phyloP scores from a whole-genome alignment of 805 yeast genomes.

The Candida andamanensis region DNA sequence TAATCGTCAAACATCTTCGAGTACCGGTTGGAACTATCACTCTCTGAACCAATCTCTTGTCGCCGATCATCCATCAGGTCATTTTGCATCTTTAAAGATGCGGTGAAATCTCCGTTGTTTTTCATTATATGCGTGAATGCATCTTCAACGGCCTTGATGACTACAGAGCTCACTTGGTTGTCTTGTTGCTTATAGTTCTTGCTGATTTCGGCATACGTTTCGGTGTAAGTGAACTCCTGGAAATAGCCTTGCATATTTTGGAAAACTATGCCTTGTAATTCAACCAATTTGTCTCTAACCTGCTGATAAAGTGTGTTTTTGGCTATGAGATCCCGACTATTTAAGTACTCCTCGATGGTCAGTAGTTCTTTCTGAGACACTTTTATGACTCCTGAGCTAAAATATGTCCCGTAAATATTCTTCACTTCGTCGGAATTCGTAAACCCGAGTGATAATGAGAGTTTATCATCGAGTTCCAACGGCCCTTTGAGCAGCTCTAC shows the following conservation, averaged over 20 bases:
- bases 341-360: slow-evolving; percentile 25
- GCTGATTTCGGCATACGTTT: slow-evolving; percentile 4
- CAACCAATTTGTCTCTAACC: slow-evolving; percentile 58
- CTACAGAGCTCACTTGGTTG: slow-evolving; percentile 20
- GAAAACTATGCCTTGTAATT: slow-evolving; percentile 51
- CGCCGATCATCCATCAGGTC: slow-evolving; percentile 8
- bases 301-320: slow-evolving; percentile 32
- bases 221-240: slow-evolving; percentile 6
- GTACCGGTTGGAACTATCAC: slow-evolving; percentile 10
- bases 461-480: slow-evolving; percentile 38
- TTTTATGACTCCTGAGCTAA: neutral
- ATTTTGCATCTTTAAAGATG: neutral
- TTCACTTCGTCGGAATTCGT: slow-evolving; percentile 50
- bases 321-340: slow-evolving; percentile 10
- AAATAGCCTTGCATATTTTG: slow-evolving; percentile 42
- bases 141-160: slow-evolving; percentile 59
- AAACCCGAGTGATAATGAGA: slow-evolving; percentile 37
- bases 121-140: slow-evolving; percentile 58
- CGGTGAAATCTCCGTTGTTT: slow-evolving; percentile 7
- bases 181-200: slow-evolving; percentile 16
- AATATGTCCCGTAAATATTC: slow-evolving; percentile 24
- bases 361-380: slow-evolving; percentile 7
- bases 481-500: slow-evolving; percentile 73
- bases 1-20: slow-evolving; percentile 32
- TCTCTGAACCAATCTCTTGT: slow-evolving; percentile 1